phyloP scores from a whole-genome alignment of 305 asterid genomes.

The Nicotiana rustica region DNA sequence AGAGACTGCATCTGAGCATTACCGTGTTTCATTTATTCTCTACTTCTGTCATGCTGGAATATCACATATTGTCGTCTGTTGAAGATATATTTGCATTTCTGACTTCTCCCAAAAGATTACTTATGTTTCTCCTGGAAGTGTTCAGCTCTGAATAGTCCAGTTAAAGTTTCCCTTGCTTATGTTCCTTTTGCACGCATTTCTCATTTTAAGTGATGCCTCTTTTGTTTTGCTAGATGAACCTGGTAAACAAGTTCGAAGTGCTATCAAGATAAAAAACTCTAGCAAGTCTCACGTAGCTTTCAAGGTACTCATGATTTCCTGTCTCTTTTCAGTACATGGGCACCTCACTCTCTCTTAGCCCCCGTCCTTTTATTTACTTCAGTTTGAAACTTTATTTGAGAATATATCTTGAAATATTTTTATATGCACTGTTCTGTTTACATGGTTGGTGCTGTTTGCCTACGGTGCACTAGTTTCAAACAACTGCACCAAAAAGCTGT shows the following conservation, averaged over 20 bases:
- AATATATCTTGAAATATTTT: constrained; percentile 13
- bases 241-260: constrained; percentile 92
- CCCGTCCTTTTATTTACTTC: constrained; percentile 17
- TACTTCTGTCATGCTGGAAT: background rate
- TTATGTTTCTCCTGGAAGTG: constrained; percentile 14
- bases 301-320: constrained; percentile 56
- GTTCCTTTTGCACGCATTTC: constrained; percentile 7
- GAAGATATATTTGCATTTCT: background rate
- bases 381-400: constrained; percentile 28
- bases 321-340: constrained; percentile 15
- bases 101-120: background rate
- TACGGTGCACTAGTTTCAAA: constrained; percentile 74
- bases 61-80: background rate
- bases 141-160: background rate
- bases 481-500: constrained; percentile 96
- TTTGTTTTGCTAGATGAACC: constrained; percentile 70
- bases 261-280: constrained; percentile 79
- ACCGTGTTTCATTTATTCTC: background rate
- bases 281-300: constrained; percentile 96
- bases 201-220: constrained; percentile 15
- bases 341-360: constrained; percentile 21
- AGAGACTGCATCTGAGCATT: background rate
- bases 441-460: constrained; percentile 37
- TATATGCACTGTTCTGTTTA: constrained; percentile 6
- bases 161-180: background rate